Evolutionary conservation across 331 rosid genomes (phyloP).

Genomic region (Prunus yedoensis): DNA sequence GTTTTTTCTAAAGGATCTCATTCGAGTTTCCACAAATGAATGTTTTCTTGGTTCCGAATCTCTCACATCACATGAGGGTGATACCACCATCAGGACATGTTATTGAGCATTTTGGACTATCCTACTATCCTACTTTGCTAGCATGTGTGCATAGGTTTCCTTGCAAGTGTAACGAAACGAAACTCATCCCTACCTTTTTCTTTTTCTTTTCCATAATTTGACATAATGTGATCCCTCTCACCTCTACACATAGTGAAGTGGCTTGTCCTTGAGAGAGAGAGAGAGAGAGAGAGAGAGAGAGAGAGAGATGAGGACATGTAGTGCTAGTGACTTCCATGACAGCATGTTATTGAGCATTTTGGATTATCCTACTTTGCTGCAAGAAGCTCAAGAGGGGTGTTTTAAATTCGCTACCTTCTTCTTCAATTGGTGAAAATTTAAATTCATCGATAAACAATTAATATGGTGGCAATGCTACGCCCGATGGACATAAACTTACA

Average conservation of each 20-base stretch:
- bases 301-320: neutral
- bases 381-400: neutral
- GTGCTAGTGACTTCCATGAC: slow-evolving; percentile 12
- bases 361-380: neutral
- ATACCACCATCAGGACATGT: neutral
- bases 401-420: too few species aligned
- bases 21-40: slow-evolving; percentile 1
- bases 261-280: neutral
- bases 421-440: too few species aligned
- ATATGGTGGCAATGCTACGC: too few species aligned
- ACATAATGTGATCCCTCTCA: slow-evolving; percentile 15
- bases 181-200: neutral
- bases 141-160: neutral
- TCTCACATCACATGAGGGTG: slow-evolving; percentile 12
- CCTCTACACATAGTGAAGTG: neutral
- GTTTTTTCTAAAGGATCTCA: too few species aligned
- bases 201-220: neutral
- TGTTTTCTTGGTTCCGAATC: neutral
- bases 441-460: too few species aligned
- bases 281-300: too few species aligned
- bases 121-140: neutral
- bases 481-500: too few species aligned
- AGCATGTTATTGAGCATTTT: neutral
- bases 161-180: neutral
- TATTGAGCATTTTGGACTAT: too few species aligned